Conservation (phyloP, 768 basidiomycete genomes). For the Panaeolus cyanescens region DNA sequence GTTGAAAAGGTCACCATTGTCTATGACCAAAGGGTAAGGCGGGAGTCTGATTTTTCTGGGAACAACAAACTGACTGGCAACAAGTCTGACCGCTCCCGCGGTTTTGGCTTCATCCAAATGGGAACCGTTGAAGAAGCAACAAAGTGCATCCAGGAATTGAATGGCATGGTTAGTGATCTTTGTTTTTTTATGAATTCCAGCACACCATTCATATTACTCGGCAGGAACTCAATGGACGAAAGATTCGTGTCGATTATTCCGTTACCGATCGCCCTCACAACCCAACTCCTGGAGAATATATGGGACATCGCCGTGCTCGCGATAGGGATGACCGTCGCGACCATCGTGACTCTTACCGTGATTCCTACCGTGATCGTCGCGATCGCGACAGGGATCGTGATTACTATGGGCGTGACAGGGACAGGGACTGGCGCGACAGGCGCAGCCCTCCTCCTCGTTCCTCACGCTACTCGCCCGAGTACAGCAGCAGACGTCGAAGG, state of each 20-base stretch:
- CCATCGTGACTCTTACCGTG: constrained; percentile 36
- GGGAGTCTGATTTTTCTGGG: constrained; percentile 6
- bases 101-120: constrained; percentile 99
- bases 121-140: constrained; percentile 83
- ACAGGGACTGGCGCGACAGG: constrained; percentile 81
- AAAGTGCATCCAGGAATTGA: constrained; percentile 86
- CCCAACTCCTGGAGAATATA: constrained; percentile 97
- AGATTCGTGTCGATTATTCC: constrained; percentile 96
- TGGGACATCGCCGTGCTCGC: constrained; percentile 79
- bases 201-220: constrained; percentile 7
- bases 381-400: constrained; percentile 57
- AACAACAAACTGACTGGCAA: constrained; percentile 5
- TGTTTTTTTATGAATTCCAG: not conserved
- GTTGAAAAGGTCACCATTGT: constrained; percentile 97
- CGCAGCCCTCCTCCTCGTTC: constrained; percentile 72
- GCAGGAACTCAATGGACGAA: constrained; percentile 92
- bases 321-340: constrained; percentile 37
- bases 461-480: constrained; percentile 76
- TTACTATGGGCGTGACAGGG: constrained; percentile 68
- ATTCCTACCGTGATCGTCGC: constrained; percentile 45
- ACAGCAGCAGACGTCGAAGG: constrained; percentile 57
- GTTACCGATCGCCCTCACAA: constrained; percentile 93
- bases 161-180: constrained; percentile 74
- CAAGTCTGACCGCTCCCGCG: constrained; percentile 93
- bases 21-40: constrained; percentile 91